These are phyloP conservation scores for Xerocomellus amylosporus DNA, from an alignment of 768 basidiomycete genomes.

Conservation along the genomic window DNA sequence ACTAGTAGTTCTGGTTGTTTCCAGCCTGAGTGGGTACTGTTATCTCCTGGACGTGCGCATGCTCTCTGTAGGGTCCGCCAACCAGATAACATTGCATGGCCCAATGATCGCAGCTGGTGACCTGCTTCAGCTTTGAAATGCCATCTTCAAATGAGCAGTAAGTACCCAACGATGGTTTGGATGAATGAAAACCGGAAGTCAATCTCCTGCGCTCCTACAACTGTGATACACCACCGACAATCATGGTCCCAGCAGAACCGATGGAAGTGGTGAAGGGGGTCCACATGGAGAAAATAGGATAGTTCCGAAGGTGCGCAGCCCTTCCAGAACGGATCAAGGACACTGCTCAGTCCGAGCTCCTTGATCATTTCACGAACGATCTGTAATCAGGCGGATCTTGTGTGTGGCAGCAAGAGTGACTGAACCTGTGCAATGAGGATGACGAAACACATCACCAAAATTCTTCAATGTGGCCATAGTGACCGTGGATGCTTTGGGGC, in stretches of 20 bases:
- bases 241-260: not conserved
- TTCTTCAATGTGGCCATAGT: not conserved
- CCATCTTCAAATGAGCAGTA: not conserved
- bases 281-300: not conserved
- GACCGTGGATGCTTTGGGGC: not conserved
- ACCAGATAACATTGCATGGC: not conserved
- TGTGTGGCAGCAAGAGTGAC: not conserved
- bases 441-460: not conserved
- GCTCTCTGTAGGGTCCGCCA: not conserved
- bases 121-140: not conserved
- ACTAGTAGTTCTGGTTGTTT: not conserved
- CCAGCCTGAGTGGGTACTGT: not conserved
- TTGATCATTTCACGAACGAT: not conserved
- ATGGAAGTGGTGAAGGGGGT: not conserved
- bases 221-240: not conserved
- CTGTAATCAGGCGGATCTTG: not conserved
- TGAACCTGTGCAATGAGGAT: not conserved
- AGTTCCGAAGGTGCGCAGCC: not conserved
- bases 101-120: not conserved
- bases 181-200: not conserved
- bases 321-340: not conserved
- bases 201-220: not conserved
- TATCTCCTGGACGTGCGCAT: not conserved
- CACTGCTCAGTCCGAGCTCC: not conserved
- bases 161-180: not conserved